Percentiles rank a stretch among this genome's conserved stretches.
phyloP scores from a whole-genome alignment of 371 early-diverging fungal genomes.

The Mucor lusitanicus region DNA sequence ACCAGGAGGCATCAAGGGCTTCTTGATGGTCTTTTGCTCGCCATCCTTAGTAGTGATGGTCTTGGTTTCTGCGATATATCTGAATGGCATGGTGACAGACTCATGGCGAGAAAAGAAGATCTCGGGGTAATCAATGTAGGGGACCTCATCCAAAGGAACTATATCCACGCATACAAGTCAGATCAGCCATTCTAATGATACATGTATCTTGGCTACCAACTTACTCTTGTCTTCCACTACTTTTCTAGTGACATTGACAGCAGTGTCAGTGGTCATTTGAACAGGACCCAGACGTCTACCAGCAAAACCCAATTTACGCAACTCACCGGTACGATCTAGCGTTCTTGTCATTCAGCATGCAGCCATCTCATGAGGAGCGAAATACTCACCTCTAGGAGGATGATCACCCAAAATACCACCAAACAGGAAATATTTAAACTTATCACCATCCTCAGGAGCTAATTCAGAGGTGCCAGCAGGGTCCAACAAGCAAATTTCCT shows the following conservation, averaged over 20 bases:
- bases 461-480: constrained; percentile 63
- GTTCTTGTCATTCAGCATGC: background rate
- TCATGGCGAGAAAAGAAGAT: constrained; percentile 70
- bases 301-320: constrained; percentile 75
- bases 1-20: constrained; percentile 77
- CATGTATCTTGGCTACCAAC: background rate
- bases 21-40: constrained; percentile 50
- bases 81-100: constrained; percentile 77
- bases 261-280: constrained; percentile 80
- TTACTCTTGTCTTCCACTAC: constrained; percentile 63
- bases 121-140: constrained; percentile 77
- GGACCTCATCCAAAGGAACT: constrained; percentile 65
- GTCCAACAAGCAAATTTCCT: constrained; percentile 76
- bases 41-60: constrained; percentile 51
- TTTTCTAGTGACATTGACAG: constrained; percentile 63
- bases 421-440: constrained; percentile 76
- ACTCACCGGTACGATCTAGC: constrained; percentile 73
- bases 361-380: background rate
- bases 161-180: constrained; percentile 9
- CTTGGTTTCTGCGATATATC: constrained; percentile 58
- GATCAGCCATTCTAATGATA: background rate
- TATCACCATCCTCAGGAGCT: constrained; percentile 68
- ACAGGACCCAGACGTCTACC: constrained; percentile 75
- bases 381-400: constrained; percentile 62
- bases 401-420: constrained; percentile 81